Conservation (phyloP, 2,329 filamentous ascomycete genomes). For the Cordyceps javanica region DNA sequence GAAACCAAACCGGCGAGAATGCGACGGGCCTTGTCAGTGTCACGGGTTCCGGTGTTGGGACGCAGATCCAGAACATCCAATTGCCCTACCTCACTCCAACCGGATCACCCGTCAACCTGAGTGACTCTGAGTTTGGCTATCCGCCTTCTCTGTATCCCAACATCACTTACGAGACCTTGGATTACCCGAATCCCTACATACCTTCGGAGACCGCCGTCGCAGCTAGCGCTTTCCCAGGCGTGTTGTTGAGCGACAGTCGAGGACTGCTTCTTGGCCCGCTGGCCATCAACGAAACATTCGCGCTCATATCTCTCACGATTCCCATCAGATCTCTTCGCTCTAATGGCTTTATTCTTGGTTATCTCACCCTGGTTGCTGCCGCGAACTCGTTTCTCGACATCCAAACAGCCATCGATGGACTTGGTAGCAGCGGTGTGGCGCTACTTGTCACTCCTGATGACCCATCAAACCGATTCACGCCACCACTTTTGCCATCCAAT, state of each 20-base stretch:
- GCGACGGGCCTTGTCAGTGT: constrained; percentile 55
- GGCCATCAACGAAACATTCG: constrained; percentile 64
- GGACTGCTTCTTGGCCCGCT: constrained; percentile 74
- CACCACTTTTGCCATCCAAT: constrained; percentile 39
- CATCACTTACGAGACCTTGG: constrained; percentile 55
- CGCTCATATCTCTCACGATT: constrained; percentile 73
- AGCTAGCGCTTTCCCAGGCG: constrained; percentile 44
- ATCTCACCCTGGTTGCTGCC: constrained; percentile 74
- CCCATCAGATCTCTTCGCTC: constrained; percentile 66
- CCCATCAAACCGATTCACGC: constrained; percentile 58
- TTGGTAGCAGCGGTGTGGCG: constrained; percentile 64
- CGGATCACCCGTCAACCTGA: constrained; percentile 54
- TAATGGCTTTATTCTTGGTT: constrained; percentile 63
- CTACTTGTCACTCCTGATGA: constrained; percentile 64
- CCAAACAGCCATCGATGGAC: constrained; percentile 57
- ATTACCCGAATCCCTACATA: constrained; percentile 33
- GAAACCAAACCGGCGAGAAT: constrained; percentile 52
- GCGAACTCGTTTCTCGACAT: constrained; percentile 58
- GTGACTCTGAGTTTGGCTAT: constrained; percentile 59
- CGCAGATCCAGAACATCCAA: constrained; percentile 36
- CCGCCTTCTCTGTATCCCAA: constrained; percentile 72
- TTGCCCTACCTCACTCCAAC: constrained; percentile 57
- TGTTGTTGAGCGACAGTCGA: constrained; percentile 42
- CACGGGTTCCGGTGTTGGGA: constrained; percentile 42
- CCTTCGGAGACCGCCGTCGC: constrained; percentile 35